phyloP scores from a whole-genome alignment of 495 filamentous ascomycete species.

The Xylaria venustula region DNA sequence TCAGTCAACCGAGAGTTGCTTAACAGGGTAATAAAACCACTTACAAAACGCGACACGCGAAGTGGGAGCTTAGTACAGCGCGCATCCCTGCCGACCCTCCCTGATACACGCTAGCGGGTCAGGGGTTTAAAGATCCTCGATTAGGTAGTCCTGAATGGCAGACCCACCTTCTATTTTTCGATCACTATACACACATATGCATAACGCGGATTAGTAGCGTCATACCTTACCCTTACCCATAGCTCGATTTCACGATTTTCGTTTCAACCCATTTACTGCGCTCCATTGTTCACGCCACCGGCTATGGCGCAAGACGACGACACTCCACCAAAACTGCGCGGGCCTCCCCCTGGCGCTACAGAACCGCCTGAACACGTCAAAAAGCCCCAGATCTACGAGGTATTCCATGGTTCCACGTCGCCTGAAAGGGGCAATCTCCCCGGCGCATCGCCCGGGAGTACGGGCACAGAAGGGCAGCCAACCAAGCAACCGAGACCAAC shows the following conservation, averaged over 20 bases:
- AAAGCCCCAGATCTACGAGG: conserved; percentile 35
- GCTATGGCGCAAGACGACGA: conserved; percentile 31
- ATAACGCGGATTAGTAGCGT: conserved; percentile 8
- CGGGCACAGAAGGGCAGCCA: conserved; percentile 6
- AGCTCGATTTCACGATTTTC: conserved; percentile 4
- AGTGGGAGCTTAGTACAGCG: not conserved
- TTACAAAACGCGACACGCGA: conserved; percentile 20
- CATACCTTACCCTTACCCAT: not conserved
- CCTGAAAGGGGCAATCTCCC: conserved; percentile 20
- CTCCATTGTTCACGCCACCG: not conserved
- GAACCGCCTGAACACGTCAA: conserved; percentile 33
- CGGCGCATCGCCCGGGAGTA: not conserved
- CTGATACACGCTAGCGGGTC: not conserved
- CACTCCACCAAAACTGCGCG: conserved; percentile 22
- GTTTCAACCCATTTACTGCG: not conserved
- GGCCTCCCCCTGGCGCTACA: conserved; percentile 36
- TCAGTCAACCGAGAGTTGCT: not conserved
- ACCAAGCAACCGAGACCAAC: conserved; percentile 48
- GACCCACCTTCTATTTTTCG: not conserved
- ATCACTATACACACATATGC: not conserved
- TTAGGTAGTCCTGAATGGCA: not conserved
- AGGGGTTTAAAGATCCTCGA: conserved; percentile 10
- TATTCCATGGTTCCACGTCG: conserved; percentile 39
- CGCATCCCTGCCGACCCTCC: conserved; percentile 9
- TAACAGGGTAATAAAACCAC: conserved; percentile 6